Evolutionary conservation across 2,329 filamentous ascomycete genomes (phyloP).

Genomic region (Botrytis porri): DNA sequence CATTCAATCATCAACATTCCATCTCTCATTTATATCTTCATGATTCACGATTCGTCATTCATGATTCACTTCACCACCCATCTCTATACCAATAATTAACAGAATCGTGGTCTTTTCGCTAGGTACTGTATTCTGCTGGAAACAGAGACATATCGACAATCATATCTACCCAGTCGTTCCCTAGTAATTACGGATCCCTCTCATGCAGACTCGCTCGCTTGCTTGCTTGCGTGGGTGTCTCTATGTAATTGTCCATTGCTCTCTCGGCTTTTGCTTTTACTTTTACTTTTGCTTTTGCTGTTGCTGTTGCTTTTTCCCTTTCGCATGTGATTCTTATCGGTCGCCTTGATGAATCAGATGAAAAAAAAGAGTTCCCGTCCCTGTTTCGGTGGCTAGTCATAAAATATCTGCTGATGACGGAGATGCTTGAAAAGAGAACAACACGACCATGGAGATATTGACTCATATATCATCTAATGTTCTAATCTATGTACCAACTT

Average conservation of each 20-base stretch:
- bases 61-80: neutral
- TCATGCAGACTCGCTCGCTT: neutral
- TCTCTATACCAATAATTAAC: neutral
- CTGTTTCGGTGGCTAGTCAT: neutral
- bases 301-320: neutral
- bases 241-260: neutral
- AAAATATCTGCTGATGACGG: neutral
- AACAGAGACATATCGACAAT: neutral
- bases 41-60: neutral
- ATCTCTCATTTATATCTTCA: neutral
- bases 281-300: too few relatives aligned
- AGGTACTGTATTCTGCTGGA: neutral
- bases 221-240: neutral
- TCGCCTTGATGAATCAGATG: neutral
- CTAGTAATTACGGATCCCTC: neutral
- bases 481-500: too few relatives aligned
- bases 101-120: constrained; percentile 9
- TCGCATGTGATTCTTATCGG: constrained; percentile 8
- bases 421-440: neutral
- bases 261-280: neutral
- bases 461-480: neutral
- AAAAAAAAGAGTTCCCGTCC: neutral
- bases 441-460: neutral
- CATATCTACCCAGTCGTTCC: neutral
- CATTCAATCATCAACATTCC: too few relatives aligned